Base-by-base conservation (phyloP, 139 green algal genomes). In the Raphidocelis subcapitata region DNA sequence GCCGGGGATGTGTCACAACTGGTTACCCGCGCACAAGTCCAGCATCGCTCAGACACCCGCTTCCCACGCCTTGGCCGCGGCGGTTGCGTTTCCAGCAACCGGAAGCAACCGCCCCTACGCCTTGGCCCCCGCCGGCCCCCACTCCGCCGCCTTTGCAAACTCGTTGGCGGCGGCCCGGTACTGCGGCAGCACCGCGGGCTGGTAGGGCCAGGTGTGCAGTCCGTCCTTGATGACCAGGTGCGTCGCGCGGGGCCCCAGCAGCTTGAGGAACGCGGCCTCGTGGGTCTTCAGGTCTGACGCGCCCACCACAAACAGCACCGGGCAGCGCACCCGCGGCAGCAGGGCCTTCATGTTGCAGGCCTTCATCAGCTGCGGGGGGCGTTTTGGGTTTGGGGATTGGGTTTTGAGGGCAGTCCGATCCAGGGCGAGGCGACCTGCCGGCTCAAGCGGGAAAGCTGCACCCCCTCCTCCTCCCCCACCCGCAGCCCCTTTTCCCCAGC, bases 261-360 rank as follows among this genome's bases (percentile, higher is more conserved):
- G 69, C 69, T 68, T 76, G 69, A 69, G 37, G 52, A 65, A 51
- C 14, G 20, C 35, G 60, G 66, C 51, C 49, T n/a, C n/a, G n/a
- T n/a, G n/a, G n/a, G n/a, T n/a, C 69, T 59, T 76, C 29, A 76
- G 68, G 46, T 76, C 69, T 28, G 68, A 62, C 32, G 68, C 59
- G 15, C 69, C 69, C 16, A 76, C 69, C 55, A 76, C 69, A 18
- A 76, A 3, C 59, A 76, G 18, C 26, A 59, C 69, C 14, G 69
- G 69, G 59, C 69, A 76, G 2, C 1, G 62, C 56, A 76, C 56
- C 59, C 62, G 68, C 26, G 69, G 69, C 69, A 76, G 69, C 69
- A 76, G 60, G 41, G 49, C 12, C 18, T 63, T 47, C 69, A 76
- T 76, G 69, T 76, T 33, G 44, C 59, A 57, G 21, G 68, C 69